Evolutionary conservation across 345 rosid genomes (phyloP).

Genomic region (Murraya paniculata): DNA sequence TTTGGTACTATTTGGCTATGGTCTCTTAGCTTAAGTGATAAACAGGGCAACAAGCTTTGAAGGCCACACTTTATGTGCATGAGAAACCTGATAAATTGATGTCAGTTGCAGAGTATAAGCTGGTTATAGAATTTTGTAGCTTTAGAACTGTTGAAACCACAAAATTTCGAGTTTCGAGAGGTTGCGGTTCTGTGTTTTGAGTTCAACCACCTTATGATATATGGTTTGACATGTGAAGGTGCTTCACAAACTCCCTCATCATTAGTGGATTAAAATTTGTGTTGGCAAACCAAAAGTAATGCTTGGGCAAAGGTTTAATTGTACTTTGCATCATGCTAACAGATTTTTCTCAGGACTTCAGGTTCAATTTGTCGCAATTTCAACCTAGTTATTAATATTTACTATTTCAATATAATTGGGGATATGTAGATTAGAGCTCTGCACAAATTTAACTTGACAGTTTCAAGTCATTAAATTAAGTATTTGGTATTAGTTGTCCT

Average conservation of each 20-base stretch:
- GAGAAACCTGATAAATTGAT: slow-evolving; percentile 52
- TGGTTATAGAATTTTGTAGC: slow-evolving; percentile 12
- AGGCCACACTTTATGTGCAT: slow-evolving; percentile 59
- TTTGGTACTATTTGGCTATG: slow-evolving; percentile 67
- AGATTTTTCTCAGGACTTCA: background rate
- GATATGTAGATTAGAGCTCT: background rate
- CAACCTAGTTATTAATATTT: background rate
- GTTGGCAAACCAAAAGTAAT: too few relatives aligned
- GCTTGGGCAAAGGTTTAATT: too few relatives aligned
- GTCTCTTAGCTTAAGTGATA: slow-evolving; percentile 57
- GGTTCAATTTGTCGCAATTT: background rate
- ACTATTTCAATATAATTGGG: background rate
- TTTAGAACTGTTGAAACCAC: background rate
- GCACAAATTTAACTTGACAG: background rate
- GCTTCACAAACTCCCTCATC: background rate
- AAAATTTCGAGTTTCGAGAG: background rate
- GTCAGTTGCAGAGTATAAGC: slow-evolving; percentile 58
- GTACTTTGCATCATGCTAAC: background rate
- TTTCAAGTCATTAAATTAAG: background rate
- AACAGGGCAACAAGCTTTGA: slow-evolving; percentile 54
- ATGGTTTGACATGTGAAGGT: background rate
- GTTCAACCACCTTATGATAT: background rate
- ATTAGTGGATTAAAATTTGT: background rate
- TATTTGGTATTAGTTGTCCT: background rate
- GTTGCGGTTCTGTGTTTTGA: background rate